Evolutionary conservation across 192 early-diverging fungal genomes (phyloP), one percentile per base, ranked within the genome.

Genomic region (Umbelopsis vinacea): DNA sequence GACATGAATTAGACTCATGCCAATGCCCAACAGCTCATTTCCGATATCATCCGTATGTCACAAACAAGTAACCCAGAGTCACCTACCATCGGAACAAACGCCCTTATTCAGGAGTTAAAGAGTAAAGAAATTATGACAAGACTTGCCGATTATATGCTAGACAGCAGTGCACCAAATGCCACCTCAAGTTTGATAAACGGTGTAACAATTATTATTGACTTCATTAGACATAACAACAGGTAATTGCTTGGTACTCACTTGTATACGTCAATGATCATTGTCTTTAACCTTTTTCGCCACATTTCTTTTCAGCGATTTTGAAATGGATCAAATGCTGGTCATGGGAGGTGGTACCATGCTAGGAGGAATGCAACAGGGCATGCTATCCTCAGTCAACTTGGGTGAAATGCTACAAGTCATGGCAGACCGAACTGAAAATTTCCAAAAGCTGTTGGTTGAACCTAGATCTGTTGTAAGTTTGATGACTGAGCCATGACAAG

Each of bases 161-260:
- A 93, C 63, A 57, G 76, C 37, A 71, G 79, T 4, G 94, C 92
- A 9, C 91, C 94, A 15, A 84, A 92, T 76, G 89, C 92, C 23
- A 92, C 94, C 1, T 97, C 93, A 19, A 92, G 94, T 22, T 86
- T 99, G 35, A 94, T 91, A 68, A 98, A 96, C 78, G 96, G 95
- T 74, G 94, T 97, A 37, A 94, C 91, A 63, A 96, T 99, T 69
- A 92, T 99, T 73, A 97, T 99, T 71, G 97, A 99, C 84, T 84
- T 99, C 19, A 97, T 99, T 80, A 89, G 97, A 70, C 90, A 96
- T 72, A 98, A 97, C 79, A 98, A 96, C 89, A 92, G 90, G 92
- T 93, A 76, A 22, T 7, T 11, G 40, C 11, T 43, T 43, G 6
- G 2, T 1, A 38, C 66, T 47, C 6, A 15, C 11, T 48, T 47